Base-by-base conservation (phyloP, 2,329 filamentous ascomycete genomes). In the Fonsecaea multimorphosa region DNA sequence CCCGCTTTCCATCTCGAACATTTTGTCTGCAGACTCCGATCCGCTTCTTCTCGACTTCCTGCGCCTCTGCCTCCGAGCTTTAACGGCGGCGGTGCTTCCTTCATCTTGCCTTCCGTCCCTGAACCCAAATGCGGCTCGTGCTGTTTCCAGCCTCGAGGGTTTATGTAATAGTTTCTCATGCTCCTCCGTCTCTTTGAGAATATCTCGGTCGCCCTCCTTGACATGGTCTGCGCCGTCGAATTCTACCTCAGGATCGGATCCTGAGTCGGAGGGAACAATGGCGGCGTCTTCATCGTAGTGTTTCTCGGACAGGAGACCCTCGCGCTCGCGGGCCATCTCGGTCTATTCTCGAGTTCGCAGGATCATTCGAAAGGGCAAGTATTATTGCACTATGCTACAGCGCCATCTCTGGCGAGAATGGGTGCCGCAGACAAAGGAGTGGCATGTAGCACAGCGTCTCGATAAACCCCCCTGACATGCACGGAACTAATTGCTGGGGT, bases 1-100 rank as follows among this genome's bases (percentile, higher is more conserved):
- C 1, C 92, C 92, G 75, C 93, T 90, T 77, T 97, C 93, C 90
- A 94, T 92, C 79, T 95, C 91, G 76, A 92, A 93, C 89, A 96
- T 91, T 73, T 96, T 81, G 76, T 89, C 86, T 40, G 89, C 89
- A 80, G 62, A 82, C 80, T 71, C 83, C 77, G 74, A 85, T 76
- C 69, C 78, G 81, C 68, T 84, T 83, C 78, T 79, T 83, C 77
- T 61, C 57, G 72, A 40, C 74, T 86, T 87, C 72, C 82, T 80
- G 70, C 79, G 78, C 71, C 38, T 72, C 73, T 60, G 67, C 69
- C 67, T 74, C 73, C 64, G 74, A 73, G 74, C 85, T 80, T 49
- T 80, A 77, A 63, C 83, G 82, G 63, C 83, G 82, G 54, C 86
- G 80, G 54, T 76, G 77, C 63, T 76, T 77, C 68, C 84, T 78